phyloP scores from a whole-genome alignment of 352 stramenopile genomes.

The Pythium brassicae region DNA sequence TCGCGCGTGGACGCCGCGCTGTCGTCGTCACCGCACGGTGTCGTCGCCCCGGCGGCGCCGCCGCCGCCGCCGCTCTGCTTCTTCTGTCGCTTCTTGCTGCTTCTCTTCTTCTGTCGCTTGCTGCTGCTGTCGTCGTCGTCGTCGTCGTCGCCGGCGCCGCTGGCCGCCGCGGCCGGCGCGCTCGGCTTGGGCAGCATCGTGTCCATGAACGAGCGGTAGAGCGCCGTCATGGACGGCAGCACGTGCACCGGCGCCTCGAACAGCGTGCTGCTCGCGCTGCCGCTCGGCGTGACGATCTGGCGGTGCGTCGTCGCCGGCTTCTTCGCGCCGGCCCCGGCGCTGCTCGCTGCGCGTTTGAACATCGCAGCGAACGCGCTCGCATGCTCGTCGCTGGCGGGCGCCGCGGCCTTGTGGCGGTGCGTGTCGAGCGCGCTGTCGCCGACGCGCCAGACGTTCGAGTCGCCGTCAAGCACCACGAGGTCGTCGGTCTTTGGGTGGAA shows the following conservation, averaged over 20 bases:
- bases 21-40: conserved; percentile 22
- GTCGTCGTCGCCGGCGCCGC: conserved; percentile 2
- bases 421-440: conserved; percentile 38
- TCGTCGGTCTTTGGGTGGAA: conserved; percentile 61
- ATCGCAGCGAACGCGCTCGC: conserved; percentile 40
- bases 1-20: conserved; percentile 1
- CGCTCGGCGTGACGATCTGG: conserved; percentile 11
- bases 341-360: conserved; percentile 25
- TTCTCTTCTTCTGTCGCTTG: conserved; percentile 35
- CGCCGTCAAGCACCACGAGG: conserved; percentile 46
- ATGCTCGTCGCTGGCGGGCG: conserved; percentile 25
- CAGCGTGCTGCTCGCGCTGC: conserved; percentile 27
- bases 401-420: conserved; percentile 28
- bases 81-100: conserved; percentile 68
- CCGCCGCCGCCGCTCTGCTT: conserved; percentile 17
- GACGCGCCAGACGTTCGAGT: conserved; percentile 57
- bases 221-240: conserved; percentile 72
- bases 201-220: conserved; percentile 87
- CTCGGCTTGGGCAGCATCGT: conserved; percentile 76
- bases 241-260: conserved; percentile 82
- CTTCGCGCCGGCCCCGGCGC: conserved; percentile 11
- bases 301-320: conserved; percentile 14
- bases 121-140: conserved; percentile 10
- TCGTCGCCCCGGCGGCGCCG: conserved; percentile 30
- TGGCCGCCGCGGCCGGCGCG: conserved; percentile 12